Conservation (phyloP, 2,329 filamentous ascomycete genomes). For the Xylaria sp. region DNA sequence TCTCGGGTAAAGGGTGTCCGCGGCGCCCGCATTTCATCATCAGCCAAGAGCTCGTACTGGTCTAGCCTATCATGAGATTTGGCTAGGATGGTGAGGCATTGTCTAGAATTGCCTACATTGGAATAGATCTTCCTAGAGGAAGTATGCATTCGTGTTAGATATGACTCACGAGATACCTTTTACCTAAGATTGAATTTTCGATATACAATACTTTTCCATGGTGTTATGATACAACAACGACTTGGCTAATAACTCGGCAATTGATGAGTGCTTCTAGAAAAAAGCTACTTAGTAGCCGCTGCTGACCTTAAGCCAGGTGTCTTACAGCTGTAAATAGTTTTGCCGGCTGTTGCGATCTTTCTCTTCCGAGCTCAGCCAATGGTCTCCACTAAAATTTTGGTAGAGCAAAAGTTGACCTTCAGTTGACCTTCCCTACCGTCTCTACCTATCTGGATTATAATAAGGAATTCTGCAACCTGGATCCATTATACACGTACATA, state of each 20-base stretch:
- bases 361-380: neutral
- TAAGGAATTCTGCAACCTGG: neutral
- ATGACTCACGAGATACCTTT: no score
- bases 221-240: no score
- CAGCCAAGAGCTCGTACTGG: conserved; percentile 9
- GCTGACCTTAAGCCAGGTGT: no score
- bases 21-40: conserved; percentile 15
- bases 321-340: neutral
- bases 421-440: neutral
- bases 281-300: no score
- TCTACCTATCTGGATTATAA: neutral
- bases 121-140: no score
- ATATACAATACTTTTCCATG: no score
- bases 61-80: neutral
- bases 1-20: conserved; percentile 22
- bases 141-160: no score
- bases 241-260: no score
- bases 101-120: no score
- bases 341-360: conserved; percentile 1
- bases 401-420: neutral
- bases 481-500: no score
- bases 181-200: no score
- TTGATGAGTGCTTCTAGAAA: no score
- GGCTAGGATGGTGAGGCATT: neutral
- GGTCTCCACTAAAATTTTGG: conserved; percentile 26